Conservation (phyloP, 2,329 filamentous ascomycete genomes). For the Aspergillus phoenicis region DNA sequence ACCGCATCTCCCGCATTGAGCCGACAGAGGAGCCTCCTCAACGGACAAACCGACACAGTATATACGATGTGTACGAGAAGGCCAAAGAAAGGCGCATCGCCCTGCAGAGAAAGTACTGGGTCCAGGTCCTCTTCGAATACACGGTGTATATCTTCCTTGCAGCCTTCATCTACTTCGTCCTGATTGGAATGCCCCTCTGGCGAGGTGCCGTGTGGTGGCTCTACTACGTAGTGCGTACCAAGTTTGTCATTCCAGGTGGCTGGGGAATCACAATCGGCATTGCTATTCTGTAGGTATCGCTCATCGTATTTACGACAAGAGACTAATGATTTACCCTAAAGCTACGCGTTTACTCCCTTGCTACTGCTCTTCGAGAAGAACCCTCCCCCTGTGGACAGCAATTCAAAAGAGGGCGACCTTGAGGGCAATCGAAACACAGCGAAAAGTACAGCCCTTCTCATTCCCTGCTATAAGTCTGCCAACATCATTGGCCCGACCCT, state of each 20-base stretch:
- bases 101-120: constrained; percentile 37
- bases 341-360: constrained; percentile 33
- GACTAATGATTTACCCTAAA: constrained; percentile 5
- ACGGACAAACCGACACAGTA: background rate
- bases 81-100: constrained; percentile 1
- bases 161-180: constrained; percentile 49
- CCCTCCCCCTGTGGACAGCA: constrained; percentile 20
- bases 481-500: constrained; percentile 47
- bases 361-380: constrained; percentile 40
- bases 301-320: too few species aligned
- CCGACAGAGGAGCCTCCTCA: background rate
- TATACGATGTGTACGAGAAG: constrained; percentile 7
- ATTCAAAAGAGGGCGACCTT: constrained; percentile 11
- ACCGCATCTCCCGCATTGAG: constrained; percentile 5
- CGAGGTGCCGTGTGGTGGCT: constrained; percentile 49
- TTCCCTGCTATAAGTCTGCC: constrained; percentile 53
- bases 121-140: constrained; percentile 43
- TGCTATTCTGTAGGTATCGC: constrained; percentile 35
- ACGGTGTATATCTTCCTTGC: constrained; percentile 40
- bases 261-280: constrained; percentile 45
- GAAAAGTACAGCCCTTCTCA: constrained; percentile 45
- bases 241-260: constrained; percentile 45
- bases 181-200: constrained; percentile 52
- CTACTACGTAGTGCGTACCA: constrained; percentile 44
- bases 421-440: constrained; percentile 23